A percentile compares a stretch with the other conserved stretches of the same genome.
Evolutionary conservation across 2,329 filamentous ascomycete species (phyloP).

Genomic region (Arthrobotrys pseudoclavata): DNA sequence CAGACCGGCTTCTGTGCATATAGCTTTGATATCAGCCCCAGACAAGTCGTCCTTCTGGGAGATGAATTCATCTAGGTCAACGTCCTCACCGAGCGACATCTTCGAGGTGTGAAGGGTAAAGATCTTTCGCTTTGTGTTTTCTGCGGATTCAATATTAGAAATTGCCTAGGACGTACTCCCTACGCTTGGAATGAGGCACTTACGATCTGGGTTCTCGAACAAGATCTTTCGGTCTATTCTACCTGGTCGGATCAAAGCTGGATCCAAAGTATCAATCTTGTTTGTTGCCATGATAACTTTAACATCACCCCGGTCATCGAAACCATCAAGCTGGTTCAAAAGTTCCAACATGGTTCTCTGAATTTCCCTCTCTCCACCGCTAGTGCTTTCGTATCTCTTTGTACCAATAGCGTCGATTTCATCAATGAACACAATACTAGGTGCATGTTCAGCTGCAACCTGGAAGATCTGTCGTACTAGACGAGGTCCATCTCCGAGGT

Average conservation of each 20-base stretch:
- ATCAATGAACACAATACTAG: slow-evolving; percentile 98
- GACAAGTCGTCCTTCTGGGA: slow-evolving; percentile 97
- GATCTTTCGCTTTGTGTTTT: slow-evolving; percentile 97
- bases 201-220: slow-evolving; percentile 79
- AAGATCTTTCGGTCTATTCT: slow-evolving; percentile 98
- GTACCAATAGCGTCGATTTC: slow-evolving; percentile 99
- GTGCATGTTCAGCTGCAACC: slow-evolving; percentile 94
- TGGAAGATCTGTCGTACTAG: slow-evolving; percentile 91
- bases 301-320: slow-evolving; percentile 97
- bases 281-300: slow-evolving; percentile 99
- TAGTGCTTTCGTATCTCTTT: slow-evolving; percentile 97
- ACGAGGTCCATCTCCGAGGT: slow-evolving; percentile 93
- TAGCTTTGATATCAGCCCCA: slow-evolving; percentile 98
- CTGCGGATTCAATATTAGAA: slow-evolving; percentile 63
- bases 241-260: slow-evolving; percentile 93
- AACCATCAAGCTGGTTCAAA: slow-evolving; percentile 97
- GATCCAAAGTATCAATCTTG: slow-evolving; percentile 98
- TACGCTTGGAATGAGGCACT: slow-evolving; percentile 64
- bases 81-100: slow-evolving; percentile 95
- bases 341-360: slow-evolving; percentile 99
- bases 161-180: neutral
- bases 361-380: slow-evolving; percentile 95
- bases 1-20: slow-evolving; percentile 95
- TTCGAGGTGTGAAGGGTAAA: slow-evolving; percentile 98
- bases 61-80: slow-evolving; percentile 99